A percentile compares a stretch with the other conserved stretches of the same genome.
These are phyloP conservation scores for Physcia stellaris DNA, from an alignment of 495 filamentous ascomycete species.

Conservation along the genomic window DNA sequence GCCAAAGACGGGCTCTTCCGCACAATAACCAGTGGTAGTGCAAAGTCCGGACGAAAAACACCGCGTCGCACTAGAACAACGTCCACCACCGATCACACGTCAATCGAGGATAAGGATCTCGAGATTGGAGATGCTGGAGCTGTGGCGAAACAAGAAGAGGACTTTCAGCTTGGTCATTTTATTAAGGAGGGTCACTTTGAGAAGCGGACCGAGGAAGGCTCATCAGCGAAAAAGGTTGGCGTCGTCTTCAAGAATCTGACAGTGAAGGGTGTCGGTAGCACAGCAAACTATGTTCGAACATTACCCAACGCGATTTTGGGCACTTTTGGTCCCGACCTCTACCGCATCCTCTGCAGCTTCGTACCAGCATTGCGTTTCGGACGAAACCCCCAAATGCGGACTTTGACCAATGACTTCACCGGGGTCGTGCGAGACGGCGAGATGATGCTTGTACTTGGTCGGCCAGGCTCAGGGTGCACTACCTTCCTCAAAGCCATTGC, in stretches of 20 bases:
- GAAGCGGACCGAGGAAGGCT: constrained; percentile 50
- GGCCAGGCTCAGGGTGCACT: constrained; percentile 59
- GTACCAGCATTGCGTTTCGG: constrained; percentile 25
- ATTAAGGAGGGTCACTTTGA: constrained; percentile 71
- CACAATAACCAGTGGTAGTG: constrained; percentile 11
- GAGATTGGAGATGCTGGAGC: constrained; percentile 18
- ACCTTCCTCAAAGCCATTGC: constrained; percentile 59
- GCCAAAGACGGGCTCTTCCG: constrained; percentile 12
- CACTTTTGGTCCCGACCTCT: constrained; percentile 40
- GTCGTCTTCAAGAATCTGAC: constrained; percentile 40
- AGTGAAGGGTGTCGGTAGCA: constrained; percentile 29
- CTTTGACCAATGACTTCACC: constrained; percentile 28
- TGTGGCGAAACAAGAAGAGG: constrained; percentile 32
- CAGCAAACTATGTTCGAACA: constrained; percentile 32
- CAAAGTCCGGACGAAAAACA: constrained; percentile 3
- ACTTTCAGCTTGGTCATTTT: constrained; percentile 61
- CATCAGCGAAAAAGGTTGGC: constrained; percentile 55
- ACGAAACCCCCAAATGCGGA: no score
- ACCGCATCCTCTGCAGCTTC: constrained; percentile 25
- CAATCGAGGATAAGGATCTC: no score
- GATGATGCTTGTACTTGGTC: constrained; percentile 52
- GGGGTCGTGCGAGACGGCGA: constrained; percentile 33
- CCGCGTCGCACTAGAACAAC: background rate
- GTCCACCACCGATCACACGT: background rate
- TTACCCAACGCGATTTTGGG: constrained; percentile 38